Conservation (phyloP, 306 rosid species). For the Vicia faba region DNA sequence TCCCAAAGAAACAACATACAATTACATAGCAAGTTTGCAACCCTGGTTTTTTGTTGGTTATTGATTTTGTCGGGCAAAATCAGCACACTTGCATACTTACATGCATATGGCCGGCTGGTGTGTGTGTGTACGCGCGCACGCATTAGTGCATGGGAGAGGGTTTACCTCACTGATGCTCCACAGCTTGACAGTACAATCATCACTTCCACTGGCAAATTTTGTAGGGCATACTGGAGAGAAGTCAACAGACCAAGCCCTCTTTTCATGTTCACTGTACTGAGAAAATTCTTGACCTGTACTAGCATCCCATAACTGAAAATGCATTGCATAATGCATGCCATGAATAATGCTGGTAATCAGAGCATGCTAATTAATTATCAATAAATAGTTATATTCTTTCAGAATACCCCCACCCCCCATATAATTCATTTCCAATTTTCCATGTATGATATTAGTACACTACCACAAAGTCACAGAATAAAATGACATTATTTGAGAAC, state of each 20-base stretch:
- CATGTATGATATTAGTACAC: not conserved
- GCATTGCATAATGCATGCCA: slow-evolving; percentile 36
- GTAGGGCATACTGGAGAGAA: slow-evolving; percentile 84
- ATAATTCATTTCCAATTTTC: not conserved
- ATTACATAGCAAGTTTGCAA: slow-evolving; percentile 8
- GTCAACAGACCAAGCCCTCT: slow-evolving; percentile 97
- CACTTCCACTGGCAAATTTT: slow-evolving; percentile 92
- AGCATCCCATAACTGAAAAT: slow-evolving; percentile 93
- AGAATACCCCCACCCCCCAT: not conserved
- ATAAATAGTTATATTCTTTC: slow-evolving; percentile 19
- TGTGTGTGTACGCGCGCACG: not conserved
- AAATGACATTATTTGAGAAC: slow-evolving; percentile 29
- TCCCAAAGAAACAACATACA: slow-evolving; percentile 27
- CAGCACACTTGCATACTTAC: slow-evolving; percentile 28
- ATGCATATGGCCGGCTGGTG: not conserved
- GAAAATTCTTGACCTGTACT: slow-evolving; percentile 76
- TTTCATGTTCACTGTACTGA: slow-evolving; percentile 73
- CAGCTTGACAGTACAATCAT: slow-evolving; percentile 83
- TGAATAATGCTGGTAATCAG: slow-evolving; percentile 30
- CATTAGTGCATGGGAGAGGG: slow-evolving; percentile 35
- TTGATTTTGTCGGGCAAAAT: slow-evolving; percentile 12
- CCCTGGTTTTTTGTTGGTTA: slow-evolving; percentile 12
- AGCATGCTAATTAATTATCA: slow-evolving; percentile 5
- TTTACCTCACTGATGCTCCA: slow-evolving; percentile 93
- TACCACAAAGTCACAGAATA: slow-evolving; percentile 8